Base-by-base conservation (phyloP, 163 green algal species). In the Volvox carteri region DNA sequence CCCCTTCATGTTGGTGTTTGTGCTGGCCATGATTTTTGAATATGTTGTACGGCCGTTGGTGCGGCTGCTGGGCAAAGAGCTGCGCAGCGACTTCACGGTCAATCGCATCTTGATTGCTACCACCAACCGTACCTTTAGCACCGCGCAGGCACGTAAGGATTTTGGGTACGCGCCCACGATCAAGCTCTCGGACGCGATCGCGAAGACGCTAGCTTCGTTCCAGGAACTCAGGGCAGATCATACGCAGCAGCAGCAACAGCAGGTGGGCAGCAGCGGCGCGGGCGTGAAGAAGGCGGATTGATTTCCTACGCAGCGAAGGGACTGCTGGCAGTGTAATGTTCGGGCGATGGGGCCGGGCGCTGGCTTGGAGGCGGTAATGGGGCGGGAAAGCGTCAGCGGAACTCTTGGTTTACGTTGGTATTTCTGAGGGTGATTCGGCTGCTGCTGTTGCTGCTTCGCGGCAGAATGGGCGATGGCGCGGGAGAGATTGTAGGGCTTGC, bases 81-180 rank as follows among this genome's bases (percentile, higher is more conserved):
- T 95, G 39, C 83, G 87, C 37, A 93, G 75, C 7, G 93, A 96
- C 88, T 96, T 96, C 65, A 95, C 93, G 0, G 88, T 94, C 39
- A 94, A 94, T 68, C 87, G 91, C 33, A 95, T 98, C 74, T 90
- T 88, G n/a, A 92, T 98, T 30, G 92, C 95, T 19, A 93, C 94
- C 25, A 92, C 90, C 50, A 94, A 96, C 78, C 92, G 96, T 14
- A 94, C 88, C 19, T 96, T 98, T 48, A 93, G 83, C 62, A 95
- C 87, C 68, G 84, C 86, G 5, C 75, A 73, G 3, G 96, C 96
- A 2, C 85, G 79, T 30, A 42, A 77, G 0, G 90, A 97, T 52
- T 87, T 98, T 41, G 95, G 93, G 1, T 98, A 98, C 84, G 30
- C 58, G 25, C 96, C 96, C 0, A 50, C 87, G 44, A 90, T 97